phyloP scores from a whole-genome alignment of 495 filamentous ascomycete species.

The Xylaria intraflava region DNA sequence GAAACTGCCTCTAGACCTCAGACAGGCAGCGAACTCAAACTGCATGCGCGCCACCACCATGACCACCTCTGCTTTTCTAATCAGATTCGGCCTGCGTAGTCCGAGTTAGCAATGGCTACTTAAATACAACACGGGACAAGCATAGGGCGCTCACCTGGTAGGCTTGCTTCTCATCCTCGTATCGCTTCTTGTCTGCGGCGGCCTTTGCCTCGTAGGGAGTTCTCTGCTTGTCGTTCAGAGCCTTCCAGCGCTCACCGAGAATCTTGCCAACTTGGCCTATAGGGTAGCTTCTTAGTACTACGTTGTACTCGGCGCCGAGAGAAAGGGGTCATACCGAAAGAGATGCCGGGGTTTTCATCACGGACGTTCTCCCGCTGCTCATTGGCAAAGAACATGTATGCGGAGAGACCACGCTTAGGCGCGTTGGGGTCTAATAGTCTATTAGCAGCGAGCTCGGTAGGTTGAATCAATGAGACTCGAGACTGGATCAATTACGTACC shows the following conservation, averaged over 20 bases:
- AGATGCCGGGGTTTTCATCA: slow-evolving; percentile 96
- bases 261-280: slow-evolving; percentile 93
- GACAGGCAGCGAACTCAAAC: slow-evolving; percentile 6
- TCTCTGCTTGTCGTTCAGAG: slow-evolving; percentile 78
- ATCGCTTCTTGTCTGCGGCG: slow-evolving; percentile 93
- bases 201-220: slow-evolving; percentile 94
- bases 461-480: neutral
- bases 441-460: slow-evolving; percentile 7
- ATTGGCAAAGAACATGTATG: slow-evolving; percentile 99
- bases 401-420: slow-evolving; percentile 97
- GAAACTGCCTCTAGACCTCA: slow-evolving; percentile 18
- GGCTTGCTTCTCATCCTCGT: slow-evolving; percentile 90
- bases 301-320: neutral
- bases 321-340: slow-evolving; percentile 64
- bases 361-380: slow-evolving; percentile 97
- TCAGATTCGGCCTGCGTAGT: slow-evolving; percentile 34
- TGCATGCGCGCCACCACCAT: slow-evolving; percentile 17
- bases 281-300: slow-evolving; percentile 7
- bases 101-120: slow-evolving; percentile 14
- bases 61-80: slow-evolving; percentile 41
- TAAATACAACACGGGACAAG: slow-evolving; percentile 6
- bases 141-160: slow-evolving; percentile 63
- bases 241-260: slow-evolving; percentile 98
- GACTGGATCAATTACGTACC: slow-evolving; percentile 28
- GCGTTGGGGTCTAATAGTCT: slow-evolving; percentile 78